Percentiles rank a stretch among this genome's conserved stretches.
Conservation (phyloP, 352 stramenopile species). For the Phytophthora lateralis region DNA sequence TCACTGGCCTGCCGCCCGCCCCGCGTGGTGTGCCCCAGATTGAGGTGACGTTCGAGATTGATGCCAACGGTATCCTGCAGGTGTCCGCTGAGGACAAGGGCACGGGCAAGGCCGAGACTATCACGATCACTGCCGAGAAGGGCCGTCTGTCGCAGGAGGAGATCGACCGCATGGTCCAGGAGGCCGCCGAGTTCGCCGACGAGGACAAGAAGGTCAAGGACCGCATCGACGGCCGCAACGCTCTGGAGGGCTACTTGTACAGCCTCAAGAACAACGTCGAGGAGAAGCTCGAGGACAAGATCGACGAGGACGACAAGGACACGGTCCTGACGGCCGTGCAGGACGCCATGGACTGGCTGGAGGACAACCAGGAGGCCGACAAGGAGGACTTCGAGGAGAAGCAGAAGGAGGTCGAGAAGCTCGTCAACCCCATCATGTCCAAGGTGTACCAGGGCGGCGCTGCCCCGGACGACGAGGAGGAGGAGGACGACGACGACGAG, state of each 20-base stretch:
- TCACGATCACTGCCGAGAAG: slow-evolving; percentile 99
- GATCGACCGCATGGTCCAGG: slow-evolving; percentile 99
- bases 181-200: slow-evolving; percentile 98
- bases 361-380: slow-evolving; percentile 98
- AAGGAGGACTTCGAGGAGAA: slow-evolving; percentile 98
- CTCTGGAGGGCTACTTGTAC: slow-evolving; percentile 97
- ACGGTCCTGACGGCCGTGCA: slow-evolving; percentile 92
- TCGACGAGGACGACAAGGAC: slow-evolving; percentile 95
- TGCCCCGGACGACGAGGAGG: slow-evolving; percentile 64
- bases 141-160: slow-evolving; percentile 98
- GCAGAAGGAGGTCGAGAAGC: slow-evolving; percentile 99
- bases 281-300: slow-evolving; percentile 96
- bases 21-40: slow-evolving; percentile 99
- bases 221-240: slow-evolving; percentile 96
- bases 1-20: slow-evolving; percentile 97
- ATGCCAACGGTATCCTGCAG: slow-evolving; percentile 99
- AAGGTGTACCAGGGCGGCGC: slow-evolving; percentile 95
- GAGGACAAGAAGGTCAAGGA: slow-evolving; percentile 98
- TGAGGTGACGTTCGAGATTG: slow-evolving; percentile 99
- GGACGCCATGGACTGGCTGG: slow-evolving; percentile 99
- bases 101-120: slow-evolving; percentile 97
- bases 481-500: slow-evolving; percentile 76
- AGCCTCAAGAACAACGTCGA: slow-evolving; percentile 95
- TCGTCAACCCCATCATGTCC: slow-evolving; percentile 98
- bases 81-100: slow-evolving; percentile 98